A percentile compares a stretch with the other conserved stretches of the same genome.
Conservation (phyloP, 2,329 filamentous ascomycete species). For the Fusarium sp. region DNA sequence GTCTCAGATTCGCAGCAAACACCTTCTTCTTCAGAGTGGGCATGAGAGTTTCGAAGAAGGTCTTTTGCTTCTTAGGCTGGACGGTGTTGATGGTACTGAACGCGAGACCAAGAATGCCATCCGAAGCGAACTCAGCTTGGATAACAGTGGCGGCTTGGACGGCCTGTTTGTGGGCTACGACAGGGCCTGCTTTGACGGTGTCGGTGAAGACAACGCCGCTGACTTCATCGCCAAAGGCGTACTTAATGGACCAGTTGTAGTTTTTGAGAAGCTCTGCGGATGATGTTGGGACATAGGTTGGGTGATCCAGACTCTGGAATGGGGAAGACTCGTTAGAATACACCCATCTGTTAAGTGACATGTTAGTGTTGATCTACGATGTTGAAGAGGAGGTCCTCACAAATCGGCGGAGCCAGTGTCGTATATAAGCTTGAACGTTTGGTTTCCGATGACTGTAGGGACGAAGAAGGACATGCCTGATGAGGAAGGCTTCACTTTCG, state of each 20-base stretch:
- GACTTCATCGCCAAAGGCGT: not conserved
- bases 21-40: not conserved
- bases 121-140: accelerated
- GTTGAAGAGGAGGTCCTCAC: not conserved
- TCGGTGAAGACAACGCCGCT: not conserved
- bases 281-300: not conserved
- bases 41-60: not conserved
- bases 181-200: not conserved
- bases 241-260: not conserved
- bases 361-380: accelerated
- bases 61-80: not conserved
- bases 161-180: not conserved
- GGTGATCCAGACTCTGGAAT: not conserved
- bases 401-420: not conserved
- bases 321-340: not conserved
- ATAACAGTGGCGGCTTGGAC: not conserved
- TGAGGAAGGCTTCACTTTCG: not conserved
- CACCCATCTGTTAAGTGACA: accelerated
- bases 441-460: not conserved
- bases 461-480: not conserved
- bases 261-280: not conserved
- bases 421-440: not conserved
- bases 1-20: not conserved
- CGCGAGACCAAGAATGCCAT: not conserved
- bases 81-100: not conserved